Percentiles rank a stretch among this genome's conserved stretches.
These are phyloP conservation scores for Cercospora sp. DNA, from an alignment of 2,329 filamentous ascomycete genomes.

Conservation along the genomic window DNA sequence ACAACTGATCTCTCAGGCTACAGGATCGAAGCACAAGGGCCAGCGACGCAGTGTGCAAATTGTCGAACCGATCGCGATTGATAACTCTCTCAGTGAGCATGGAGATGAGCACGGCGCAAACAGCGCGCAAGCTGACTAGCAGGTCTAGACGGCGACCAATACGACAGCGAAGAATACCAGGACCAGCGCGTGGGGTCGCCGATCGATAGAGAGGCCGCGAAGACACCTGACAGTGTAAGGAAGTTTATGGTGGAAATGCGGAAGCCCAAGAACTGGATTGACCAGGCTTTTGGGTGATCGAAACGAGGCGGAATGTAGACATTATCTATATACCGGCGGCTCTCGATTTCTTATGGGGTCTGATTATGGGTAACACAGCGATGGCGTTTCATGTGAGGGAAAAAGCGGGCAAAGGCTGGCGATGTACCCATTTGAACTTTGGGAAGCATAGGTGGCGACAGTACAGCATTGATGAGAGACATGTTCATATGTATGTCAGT, in stretches of 20 bases:
- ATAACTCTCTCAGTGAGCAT: constrained; percentile 24
- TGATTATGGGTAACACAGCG: constrained; percentile 15
- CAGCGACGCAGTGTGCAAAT: constrained; percentile 28
- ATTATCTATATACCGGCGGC: not conserved
- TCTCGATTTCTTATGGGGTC: not conserved
- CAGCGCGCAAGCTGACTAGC: constrained; percentile 23
- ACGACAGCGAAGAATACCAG: constrained; percentile 19
- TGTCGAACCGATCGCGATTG: constrained; percentile 26
- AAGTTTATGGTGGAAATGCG: constrained; percentile 28
- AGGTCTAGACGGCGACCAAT: constrained; percentile 23
- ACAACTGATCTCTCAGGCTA: constrained; percentile 15
- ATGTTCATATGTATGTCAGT: constrained; percentile 4
- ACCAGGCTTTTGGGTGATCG: constrained; percentile 28
- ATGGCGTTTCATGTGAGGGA: constrained; percentile 19
- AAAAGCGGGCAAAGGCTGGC: constrained; percentile 10
- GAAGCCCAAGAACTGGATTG: constrained; percentile 28
- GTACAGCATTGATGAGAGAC: constrained; percentile 11
- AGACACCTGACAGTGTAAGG: constrained; percentile 26
- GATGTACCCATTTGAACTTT: constrained; percentile 14
- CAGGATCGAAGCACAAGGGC: constrained; percentile 18
- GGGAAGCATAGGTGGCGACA: constrained; percentile 15
- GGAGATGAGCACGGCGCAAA: constrained; percentile 19
- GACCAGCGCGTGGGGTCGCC: constrained; percentile 19
- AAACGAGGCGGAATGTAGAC: not conserved
- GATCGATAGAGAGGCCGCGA: constrained; percentile 26